phyloP scores from a whole-genome alignment of 257 asterid species.

The Ophiorrhiza pumila region DNA sequence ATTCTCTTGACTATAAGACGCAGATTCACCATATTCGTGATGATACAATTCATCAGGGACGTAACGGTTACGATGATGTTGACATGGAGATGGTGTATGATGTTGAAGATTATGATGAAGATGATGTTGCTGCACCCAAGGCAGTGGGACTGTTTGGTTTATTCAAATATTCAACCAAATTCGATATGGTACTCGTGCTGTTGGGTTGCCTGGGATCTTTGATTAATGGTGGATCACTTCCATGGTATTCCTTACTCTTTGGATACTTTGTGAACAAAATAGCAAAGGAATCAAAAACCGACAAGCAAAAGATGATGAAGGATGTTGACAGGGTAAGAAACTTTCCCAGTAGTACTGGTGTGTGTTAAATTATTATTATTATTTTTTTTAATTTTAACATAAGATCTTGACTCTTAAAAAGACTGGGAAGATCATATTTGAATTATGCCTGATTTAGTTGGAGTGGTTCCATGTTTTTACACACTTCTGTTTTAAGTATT shows the following conservation, averaged over 20 bases:
- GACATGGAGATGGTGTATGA: conserved; percentile 24
- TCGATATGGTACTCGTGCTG: conserved; percentile 55
- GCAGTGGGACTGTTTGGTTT: conserved; percentile 54
- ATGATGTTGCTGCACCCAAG: conserved; percentile 31
- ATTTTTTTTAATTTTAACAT: not conserved
- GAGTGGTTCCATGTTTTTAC: not conserved
- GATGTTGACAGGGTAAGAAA: conserved; percentile 56
- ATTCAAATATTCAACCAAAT: conserved; percentile 65
- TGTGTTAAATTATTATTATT: too few relatives aligned
- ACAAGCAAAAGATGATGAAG: conserved; percentile 53
- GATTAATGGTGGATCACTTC: conserved; percentile 84
- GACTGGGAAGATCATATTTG: not conserved
- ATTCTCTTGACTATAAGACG: conserved; percentile 13
- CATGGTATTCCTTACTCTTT: conserved; percentile 79
- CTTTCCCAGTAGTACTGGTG: not conserved
- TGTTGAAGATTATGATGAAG: conserved; percentile 49
- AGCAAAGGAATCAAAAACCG: conserved; percentile 29
- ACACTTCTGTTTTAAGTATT: not conserved
- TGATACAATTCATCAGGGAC: conserved; percentile 20
- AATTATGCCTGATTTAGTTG: not conserved
- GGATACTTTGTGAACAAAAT: conserved; percentile 68
- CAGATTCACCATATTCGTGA: conserved; percentile 17
- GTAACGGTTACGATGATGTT: conserved; percentile 22
- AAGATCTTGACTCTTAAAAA: not conserved
- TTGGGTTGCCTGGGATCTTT: conserved; percentile 78